Evolutionary conservation across 2,329 filamentous ascomycete genomes (phyloP), one percentile per base, ranked within the genome.

Genomic region (Fusarium sambucinum): DNA sequence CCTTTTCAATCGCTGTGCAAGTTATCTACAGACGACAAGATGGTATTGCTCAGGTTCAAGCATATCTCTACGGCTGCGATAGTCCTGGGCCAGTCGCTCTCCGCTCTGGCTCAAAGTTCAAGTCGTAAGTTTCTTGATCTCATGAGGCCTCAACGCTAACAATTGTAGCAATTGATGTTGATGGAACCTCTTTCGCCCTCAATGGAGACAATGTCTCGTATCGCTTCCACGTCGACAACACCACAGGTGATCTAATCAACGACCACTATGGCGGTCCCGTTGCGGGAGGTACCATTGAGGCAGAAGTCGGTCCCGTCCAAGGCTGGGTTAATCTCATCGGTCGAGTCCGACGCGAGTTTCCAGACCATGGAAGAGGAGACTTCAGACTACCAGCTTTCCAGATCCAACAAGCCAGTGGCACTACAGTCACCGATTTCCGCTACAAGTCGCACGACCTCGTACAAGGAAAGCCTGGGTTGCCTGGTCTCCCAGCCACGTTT

Each of bases 311-410:
- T 79, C 46, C 73, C 45, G 11, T 69, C 27, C 23, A 73, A 73
- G 37, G 69, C 68, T 54, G 68, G 82, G 89, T 55, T 90, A 87
- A 87, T 82, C 19, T 79, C 80, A 32, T 76, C 80, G 83, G 82
- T 11, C 86, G 85, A 33, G 73, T 83, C n/a, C 83, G 86, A n/a
- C 84, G 89, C 48, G 89, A 90, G 73, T 90, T 89, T 55, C 89
- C 89, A 1, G 88, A 91, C 58, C 78, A 87, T 6, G 88, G 89
- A 1, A 83, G 87, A n/a, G 88, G 88, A 25, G 89, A 91, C 73
- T 88, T 89, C 62, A 83, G 89, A 9, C 77, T 85, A 4, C 89
- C 89, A 1, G 88, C 89, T 0, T 82, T 90, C 14, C 84, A 86
- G 30, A 87, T 91, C 66, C 81, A 82, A 53, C 87, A 91, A 69